Conservation (phyloP, 2,329 filamentous ascomycete genomes). For the Pestalotiopsis sp. region DNA sequence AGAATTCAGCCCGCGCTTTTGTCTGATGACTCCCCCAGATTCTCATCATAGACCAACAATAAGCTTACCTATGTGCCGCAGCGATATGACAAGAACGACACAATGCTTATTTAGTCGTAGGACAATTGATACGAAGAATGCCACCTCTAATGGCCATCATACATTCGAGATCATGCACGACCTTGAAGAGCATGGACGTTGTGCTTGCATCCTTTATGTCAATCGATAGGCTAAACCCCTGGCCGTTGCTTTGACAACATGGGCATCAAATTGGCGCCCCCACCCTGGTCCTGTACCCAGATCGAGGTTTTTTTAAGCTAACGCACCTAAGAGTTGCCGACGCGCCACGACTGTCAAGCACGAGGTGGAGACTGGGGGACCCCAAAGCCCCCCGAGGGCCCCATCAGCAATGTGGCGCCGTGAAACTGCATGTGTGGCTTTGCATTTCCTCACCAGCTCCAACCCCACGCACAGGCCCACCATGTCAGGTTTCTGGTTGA, state of each 20-base stretch:
- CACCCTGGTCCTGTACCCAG: neutral
- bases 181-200: neutral
- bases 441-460: too few species aligned
- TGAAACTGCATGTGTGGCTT: neutral
- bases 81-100: too few species aligned
- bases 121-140: too few species aligned
- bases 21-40: too few species aligned
- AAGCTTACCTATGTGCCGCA: too few species aligned
- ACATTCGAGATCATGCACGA: too few species aligned
- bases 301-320: conserved; percentile 3
- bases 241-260: conserved; percentile 12
- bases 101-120: too few species aligned
- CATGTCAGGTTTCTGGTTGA: neutral
- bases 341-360: neutral
- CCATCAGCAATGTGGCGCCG: neutral
- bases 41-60: too few species aligned
- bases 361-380: neutral
- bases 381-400: neutral
- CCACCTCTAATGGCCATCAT: too few species aligned
- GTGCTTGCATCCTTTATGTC: neutral
- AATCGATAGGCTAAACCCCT: neutral
- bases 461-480: too few species aligned
- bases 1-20: neutral
- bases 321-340: neutral
- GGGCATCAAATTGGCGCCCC: neutral